phyloP scores from a whole-genome alignment of 306 rosid species.

The Macrotyloma uniflorum region DNA sequence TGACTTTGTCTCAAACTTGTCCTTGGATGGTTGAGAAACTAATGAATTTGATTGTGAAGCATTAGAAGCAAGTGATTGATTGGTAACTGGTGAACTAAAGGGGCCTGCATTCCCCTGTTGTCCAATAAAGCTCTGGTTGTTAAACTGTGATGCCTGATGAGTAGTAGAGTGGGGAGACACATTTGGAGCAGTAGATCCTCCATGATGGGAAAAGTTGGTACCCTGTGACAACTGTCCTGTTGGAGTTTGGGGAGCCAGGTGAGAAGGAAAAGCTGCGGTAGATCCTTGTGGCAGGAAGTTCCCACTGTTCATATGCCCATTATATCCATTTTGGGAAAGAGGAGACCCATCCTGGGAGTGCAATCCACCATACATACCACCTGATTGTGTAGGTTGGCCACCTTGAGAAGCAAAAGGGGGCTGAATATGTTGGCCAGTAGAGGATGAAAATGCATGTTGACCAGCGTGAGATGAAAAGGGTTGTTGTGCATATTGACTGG shows the following conservation, averaged over 20 bases:
- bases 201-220: constrained; percentile 60
- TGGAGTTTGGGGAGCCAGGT: constrained; percentile 57
- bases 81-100: constrained; percentile 34
- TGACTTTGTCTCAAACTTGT: constrained; percentile 91
- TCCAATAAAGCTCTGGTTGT: constrained; percentile 54
- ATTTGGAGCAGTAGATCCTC: constrained; percentile 43
- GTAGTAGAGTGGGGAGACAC: constrained; percentile 48
- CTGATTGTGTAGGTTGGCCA: constrained; percentile 61
- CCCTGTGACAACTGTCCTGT: constrained; percentile 54
- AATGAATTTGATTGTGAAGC: constrained; percentile 58
- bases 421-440: constrained; percentile 55
- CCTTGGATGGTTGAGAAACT: constrained; percentile 71
- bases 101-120: constrained; percentile 52
- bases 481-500: constrained; percentile 31
- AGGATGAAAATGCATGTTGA: constrained; percentile 47
- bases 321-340: constrained; percentile 62
- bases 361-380: constrained; percentile 55
- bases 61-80: constrained; percentile 43
- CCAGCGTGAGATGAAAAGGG: constrained; percentile 37
- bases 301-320: constrained; percentile 61
- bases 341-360: constrained; percentile 57
- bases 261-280: constrained; percentile 50
- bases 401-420: constrained; percentile 51
- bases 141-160: constrained; percentile 51
- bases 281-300: constrained; percentile 57